Percentiles rank a stretch among this genome's conserved stretches.
Conservation (phyloP, 2,329 filamentous ascomycete species). For the Ophiocordyceps camponoti-saundersi region DNA sequence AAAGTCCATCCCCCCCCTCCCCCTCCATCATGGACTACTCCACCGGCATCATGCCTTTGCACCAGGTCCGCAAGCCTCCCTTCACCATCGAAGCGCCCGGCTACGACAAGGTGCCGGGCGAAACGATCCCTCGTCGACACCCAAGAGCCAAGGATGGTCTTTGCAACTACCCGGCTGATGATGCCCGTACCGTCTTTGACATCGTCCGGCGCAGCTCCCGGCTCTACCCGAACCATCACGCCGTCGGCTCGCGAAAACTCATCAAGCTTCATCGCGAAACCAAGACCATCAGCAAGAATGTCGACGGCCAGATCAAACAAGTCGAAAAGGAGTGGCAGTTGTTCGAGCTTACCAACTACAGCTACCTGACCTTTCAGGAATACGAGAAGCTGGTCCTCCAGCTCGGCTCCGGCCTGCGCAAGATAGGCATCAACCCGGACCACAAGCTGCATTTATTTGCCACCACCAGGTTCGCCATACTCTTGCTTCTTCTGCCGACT, state of each 20-base stretch:
- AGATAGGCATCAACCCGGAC: conserved; percentile 49
- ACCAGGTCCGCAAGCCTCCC: conserved; percentile 50
- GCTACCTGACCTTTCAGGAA: conserved; percentile 62
- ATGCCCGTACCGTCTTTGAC: conserved; percentile 63
- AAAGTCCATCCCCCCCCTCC: background rate
- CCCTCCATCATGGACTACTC: conserved; percentile 13
- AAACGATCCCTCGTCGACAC: conserved; percentile 71
- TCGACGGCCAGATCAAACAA: conserved; percentile 64
- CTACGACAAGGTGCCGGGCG: conserved; percentile 52
- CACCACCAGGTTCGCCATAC: conserved; percentile 48
- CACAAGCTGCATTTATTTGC: conserved; percentile 70
- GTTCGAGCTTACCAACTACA: conserved; percentile 67
- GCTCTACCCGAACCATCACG: conserved; percentile 43
- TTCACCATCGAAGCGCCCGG: conserved; percentile 60
- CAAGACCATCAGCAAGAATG: conserved; percentile 78
- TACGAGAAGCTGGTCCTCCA: conserved; percentile 55
- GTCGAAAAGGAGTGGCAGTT: conserved; percentile 86
- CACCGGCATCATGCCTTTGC: conserved; percentile 30
- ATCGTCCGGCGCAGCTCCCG: conserved; percentile 54
- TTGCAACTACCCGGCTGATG: conserved; percentile 44
- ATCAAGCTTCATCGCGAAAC: conserved; percentile 65
- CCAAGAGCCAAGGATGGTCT: conserved; percentile 54
- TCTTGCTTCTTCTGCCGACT: background rate
- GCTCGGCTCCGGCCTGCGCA: conserved; percentile 56
- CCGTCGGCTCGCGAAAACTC: conserved; percentile 55